Conservation (phyloP, 2,329 filamentous ascomycete species). For the Microthyrium microscopicum region DNA sequence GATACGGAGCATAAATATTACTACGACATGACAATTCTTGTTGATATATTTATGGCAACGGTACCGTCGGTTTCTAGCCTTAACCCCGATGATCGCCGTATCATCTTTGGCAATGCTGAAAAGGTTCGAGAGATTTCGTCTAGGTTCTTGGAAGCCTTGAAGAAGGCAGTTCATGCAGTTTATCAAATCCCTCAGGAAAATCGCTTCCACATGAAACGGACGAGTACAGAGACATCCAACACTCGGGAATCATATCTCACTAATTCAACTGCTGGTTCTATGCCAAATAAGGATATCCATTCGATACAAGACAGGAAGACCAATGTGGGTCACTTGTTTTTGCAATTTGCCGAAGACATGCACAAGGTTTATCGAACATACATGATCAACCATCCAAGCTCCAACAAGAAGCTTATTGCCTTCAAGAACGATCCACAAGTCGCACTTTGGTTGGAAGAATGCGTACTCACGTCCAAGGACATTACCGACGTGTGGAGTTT, state of each 20-base stretch:
- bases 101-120: constrained; percentile 83
- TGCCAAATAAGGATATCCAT: constrained; percentile 21
- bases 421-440: constrained; percentile 43
- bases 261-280: too few species aligned
- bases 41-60: constrained; percentile 94
- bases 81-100: constrained; percentile 67
- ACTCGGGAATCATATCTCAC: constrained; percentile 23
- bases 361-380: constrained; percentile 50
- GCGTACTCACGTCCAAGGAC: constrained; percentile 80
- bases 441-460: constrained; percentile 76
- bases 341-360: constrained; percentile 38
- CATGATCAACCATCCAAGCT: constrained; percentile 46
- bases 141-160: constrained; percentile 60
- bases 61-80: constrained; percentile 67
- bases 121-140: constrained; percentile 81
- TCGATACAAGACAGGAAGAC: constrained; percentile 44
- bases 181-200: constrained; percentile 50
- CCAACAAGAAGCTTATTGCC: constrained; percentile 41
- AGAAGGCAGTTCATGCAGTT: constrained; percentile 60
- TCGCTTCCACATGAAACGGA: constrained; percentile 35
- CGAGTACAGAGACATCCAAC: constrained; percentile 28
- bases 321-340: constrained; percentile 41
- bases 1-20: constrained; percentile 87
- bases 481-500: constrained; percentile 89
- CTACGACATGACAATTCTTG: constrained; percentile 90